Percentiles rank a stretch among this genome's conserved stretches.
Evolutionary conservation across 139 green algal genomes (phyloP).

Genomic region (Chlorella sorokiniana): DNA sequence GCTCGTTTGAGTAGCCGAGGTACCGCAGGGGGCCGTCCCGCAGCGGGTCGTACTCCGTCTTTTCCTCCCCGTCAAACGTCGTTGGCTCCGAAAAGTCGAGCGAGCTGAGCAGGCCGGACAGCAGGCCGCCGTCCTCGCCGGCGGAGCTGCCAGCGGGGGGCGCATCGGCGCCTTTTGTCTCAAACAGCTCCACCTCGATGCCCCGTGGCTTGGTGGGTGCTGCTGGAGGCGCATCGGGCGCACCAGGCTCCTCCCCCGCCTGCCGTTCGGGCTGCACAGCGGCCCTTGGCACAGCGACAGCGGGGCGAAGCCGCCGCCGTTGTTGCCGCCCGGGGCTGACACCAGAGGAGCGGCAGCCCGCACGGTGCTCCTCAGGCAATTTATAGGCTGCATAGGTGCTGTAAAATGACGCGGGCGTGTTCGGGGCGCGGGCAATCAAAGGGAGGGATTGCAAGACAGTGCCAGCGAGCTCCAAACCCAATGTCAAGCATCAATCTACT

Average conservation of each 20-base stretch:
- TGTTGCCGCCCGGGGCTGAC: neutral
- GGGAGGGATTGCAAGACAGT: too few relatives aligned
- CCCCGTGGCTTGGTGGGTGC: neutral
- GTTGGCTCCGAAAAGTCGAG: constrained; percentile 45
- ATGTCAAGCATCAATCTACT: too few relatives aligned
- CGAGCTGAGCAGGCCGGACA: neutral
- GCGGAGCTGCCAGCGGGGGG: neutral
- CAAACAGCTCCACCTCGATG: constrained; percentile 14
- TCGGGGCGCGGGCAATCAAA: too few relatives aligned
- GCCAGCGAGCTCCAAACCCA: too few relatives aligned
- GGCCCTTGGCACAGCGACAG: neutral
- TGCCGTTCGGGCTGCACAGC: constrained; percentile 13
- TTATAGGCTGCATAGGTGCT: too few relatives aligned
- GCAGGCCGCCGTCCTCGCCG: neutral
- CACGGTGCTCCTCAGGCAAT: too few relatives aligned
- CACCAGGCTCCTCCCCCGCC: neutral
- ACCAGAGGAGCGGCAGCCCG: too few relatives aligned
- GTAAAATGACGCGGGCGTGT: too few relatives aligned
- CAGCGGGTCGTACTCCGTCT: constrained; percentile 70
- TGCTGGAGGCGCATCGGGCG: neutral
- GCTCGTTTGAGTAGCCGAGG: constrained; percentile 80
- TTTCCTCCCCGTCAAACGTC: constrained; percentile 47
- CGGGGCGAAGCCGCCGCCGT: neutral
- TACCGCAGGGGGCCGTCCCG: constrained; percentile 75
- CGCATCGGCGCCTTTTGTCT: constrained; percentile 9